Evolutionary conservation across 805 yeast species (phyloP), one percentile per base, ranked within the genome.

Genomic region (Cyberlindnera subsufficiens): DNA sequence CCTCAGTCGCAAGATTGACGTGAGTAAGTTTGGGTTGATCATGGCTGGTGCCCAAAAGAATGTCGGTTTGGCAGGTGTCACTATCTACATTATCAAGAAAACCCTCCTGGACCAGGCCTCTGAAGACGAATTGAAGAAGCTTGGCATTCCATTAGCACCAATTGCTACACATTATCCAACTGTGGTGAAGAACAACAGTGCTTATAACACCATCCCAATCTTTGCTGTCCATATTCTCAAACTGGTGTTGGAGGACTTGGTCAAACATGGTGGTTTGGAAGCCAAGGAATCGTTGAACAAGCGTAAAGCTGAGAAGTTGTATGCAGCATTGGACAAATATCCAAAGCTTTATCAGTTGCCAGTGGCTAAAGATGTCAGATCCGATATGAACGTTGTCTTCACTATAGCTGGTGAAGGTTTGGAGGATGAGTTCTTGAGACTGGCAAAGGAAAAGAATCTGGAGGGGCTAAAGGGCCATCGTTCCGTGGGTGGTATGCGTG

Each of bases 11-110:
- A 68, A 75, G 51, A 64, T 93, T 39, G 96, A 91, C 56, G 83
- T 93, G 34, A 69, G 86, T 43, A 82, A 86, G 64, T 91, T 78
- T 59, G 98, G 96, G 40, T 69, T 89, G 22, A 82, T 93, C 48
- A 81, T 90, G 78, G 99, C 96, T 16, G 99, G 99, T 49, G 99
- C 98, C 22, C 99, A 93, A 68, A 93, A 93, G 67, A 93, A 93
- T 64, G 88, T 93, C 59, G 99, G 99, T 42, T 70, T 93, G 59
- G 97, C 99, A 9, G 99, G 99, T 32, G 77, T 93, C 51, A 84
- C 97, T 14, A 74, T 93, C 49, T 91, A 89, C 64, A 91, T 93
- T 56, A 82, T 90, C 65, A 88, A 86, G 66, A 91, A 89, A 63
- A 59, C 81, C 1, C 72, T 93, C 42, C 66, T 93, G 22, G 84